Evolutionary conservation across 2,329 filamentous ascomycete species (phyloP).

Genomic region (Dactylellina cionopaga): DNA sequence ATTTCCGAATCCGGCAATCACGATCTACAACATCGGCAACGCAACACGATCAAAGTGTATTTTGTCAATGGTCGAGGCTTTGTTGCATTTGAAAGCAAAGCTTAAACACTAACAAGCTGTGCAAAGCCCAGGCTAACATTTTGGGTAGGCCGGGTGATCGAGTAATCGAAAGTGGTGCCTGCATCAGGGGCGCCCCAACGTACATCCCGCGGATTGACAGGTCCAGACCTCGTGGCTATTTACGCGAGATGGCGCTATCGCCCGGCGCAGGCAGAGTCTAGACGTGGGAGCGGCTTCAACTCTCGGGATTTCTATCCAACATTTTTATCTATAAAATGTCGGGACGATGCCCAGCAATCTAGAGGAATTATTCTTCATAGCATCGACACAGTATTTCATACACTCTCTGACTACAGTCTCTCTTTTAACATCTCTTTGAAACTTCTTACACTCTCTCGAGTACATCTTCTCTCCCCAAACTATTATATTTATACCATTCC

Average conservation of each 20-base stretch:
- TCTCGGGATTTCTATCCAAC: neutral
- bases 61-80: neutral
- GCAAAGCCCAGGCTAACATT: neutral
- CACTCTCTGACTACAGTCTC: too few species aligned
- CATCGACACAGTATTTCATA: too few species aligned
- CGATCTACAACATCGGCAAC: constrained; percentile 23
- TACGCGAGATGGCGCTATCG: constrained; percentile 3
- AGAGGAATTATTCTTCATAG: too few species aligned
- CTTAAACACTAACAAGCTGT: neutral
- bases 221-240: neutral
- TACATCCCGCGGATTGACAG: neutral
- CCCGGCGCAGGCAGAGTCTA: too few species aligned
- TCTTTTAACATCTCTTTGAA: too few species aligned
- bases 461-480: too few species aligned
- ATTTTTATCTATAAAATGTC: neutral
- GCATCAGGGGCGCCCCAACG: constrained; percentile 1
- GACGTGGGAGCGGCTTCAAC: too few species aligned
- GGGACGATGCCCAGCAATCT: too few species aligned
- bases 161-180: neutral
- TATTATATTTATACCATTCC: too few species aligned
- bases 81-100: neutral
- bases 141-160: too few species aligned
- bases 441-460: too few species aligned
- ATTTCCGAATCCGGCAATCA: constrained; percentile 13
- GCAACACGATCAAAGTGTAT: constrained; percentile 2